Evolutionary conservation across 2,329 filamentous ascomycete species (phyloP).

Genomic region (Aspergillus sp.): DNA sequence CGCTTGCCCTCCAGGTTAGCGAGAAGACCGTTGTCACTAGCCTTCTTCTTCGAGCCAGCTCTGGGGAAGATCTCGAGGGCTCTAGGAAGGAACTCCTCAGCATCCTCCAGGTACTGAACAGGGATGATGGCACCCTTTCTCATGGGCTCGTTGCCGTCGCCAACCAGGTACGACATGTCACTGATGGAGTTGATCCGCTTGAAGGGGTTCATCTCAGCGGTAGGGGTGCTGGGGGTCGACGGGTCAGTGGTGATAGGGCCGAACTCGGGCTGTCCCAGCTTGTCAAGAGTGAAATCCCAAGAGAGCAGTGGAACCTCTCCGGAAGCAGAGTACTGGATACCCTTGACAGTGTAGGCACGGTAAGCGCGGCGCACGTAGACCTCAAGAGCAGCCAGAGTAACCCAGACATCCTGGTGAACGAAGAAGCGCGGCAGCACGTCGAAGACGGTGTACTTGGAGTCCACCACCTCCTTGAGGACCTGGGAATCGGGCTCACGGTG

Average conservation of each 20-base stretch:
- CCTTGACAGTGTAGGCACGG: conserved; percentile 89
- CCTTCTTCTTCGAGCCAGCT: conserved; percentile 58
- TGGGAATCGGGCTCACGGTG: conserved; percentile 90
- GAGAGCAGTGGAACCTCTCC: conserved; percentile 71
- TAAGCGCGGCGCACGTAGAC: conserved; percentile 96
- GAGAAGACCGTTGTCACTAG: conserved; percentile 60
- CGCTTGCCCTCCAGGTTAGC: conserved; percentile 75
- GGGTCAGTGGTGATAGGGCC: conserved; percentile 76
- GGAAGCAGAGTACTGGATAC: conserved; percentile 82
- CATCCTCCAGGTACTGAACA: conserved; percentile 90
- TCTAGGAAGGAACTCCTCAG: conserved; percentile 80
- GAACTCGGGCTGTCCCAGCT: conserved; percentile 88
- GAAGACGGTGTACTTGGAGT: conserved; percentile 98
- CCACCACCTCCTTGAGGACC: conserved; percentile 94
- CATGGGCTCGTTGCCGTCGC: conserved; percentile 69
- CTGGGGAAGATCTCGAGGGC: conserved; percentile 80
- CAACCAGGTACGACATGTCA: conserved; percentile 86
- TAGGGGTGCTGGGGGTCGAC: conserved; percentile 78
- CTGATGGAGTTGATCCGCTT: conserved; percentile 92
- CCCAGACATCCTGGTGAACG: conserved; percentile 89
- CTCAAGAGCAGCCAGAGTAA: conserved; percentile 88
- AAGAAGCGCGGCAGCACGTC: conserved; percentile 96
- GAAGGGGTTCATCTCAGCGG: conserved; percentile 62
- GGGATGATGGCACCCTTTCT: conserved; percentile 94
- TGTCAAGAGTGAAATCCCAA: conserved; percentile 95